These are phyloP conservation scores for Cyberlindnera bimundalis DNA, from an alignment of 805 yeast species.

Conservation along the genomic window DNA sequence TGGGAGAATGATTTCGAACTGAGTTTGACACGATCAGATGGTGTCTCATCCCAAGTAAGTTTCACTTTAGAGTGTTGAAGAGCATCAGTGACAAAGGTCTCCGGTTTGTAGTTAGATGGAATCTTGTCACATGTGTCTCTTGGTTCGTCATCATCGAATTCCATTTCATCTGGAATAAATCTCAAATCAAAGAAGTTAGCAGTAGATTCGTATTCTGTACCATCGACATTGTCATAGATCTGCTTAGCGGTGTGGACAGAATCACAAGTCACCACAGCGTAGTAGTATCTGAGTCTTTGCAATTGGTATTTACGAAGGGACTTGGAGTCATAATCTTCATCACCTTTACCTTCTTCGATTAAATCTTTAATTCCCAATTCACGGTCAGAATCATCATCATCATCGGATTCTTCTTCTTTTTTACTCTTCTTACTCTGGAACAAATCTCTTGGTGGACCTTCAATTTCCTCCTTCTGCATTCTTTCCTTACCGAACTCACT, in stretches of 20 bases:
- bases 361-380: slow-evolving; percentile 67
- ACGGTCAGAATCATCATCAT: slow-evolving; percentile 42
- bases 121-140: slow-evolving; percentile 68
- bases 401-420: slow-evolving; percentile 34
- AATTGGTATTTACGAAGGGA: slow-evolving; percentile 86
- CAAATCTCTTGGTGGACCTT: slow-evolving; percentile 89
- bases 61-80: slow-evolving; percentile 94
- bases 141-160: slow-evolving; percentile 73
- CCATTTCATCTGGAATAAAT: slow-evolving; percentile 91
- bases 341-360: slow-evolving; percentile 78
- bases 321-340: slow-evolving; percentile 77
- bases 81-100: slow-evolving; percentile 86
- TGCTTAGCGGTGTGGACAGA: slow-evolving; percentile 62
- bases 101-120: slow-evolving; percentile 78
- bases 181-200: slow-evolving; percentile 92
- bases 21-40: slow-evolving; percentile 76
- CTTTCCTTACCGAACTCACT: slow-evolving; percentile 92
- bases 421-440: slow-evolving; percentile 40
- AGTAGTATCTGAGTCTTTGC: slow-evolving; percentile 88
- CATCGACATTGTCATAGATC: slow-evolving; percentile 87
- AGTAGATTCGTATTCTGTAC: slow-evolving; percentile 92
- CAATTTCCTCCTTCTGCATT: slow-evolving; percentile 82
- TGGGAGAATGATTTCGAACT: slow-evolving; percentile 81
- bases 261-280: slow-evolving; percentile 87
- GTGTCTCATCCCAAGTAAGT: slow-evolving; percentile 98